These are phyloP conservation scores for Leccinum angustisporum DNA, from an alignment of 1,284 basidiomycete genomes.

Conservation along the genomic window DNA sequence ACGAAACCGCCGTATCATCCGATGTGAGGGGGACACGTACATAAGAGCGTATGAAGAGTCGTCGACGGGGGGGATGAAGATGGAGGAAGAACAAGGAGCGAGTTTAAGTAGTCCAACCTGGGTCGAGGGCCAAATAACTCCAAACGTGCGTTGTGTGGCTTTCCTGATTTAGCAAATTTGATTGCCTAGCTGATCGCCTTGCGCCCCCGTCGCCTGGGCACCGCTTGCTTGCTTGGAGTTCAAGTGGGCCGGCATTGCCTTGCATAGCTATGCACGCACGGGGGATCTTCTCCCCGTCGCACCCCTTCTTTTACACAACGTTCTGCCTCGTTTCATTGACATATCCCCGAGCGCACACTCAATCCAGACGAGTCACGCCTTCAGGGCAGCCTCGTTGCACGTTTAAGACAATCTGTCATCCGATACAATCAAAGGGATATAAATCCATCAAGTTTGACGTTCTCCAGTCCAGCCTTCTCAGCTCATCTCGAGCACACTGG, in stretches of 20 bases:
- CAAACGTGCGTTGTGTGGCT: slow-evolving; percentile 23
- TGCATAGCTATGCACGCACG: slow-evolving; percentile 5
- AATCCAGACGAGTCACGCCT: background rate
- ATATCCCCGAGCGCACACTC: background rate
- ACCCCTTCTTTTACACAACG: slow-evolving; percentile 9
- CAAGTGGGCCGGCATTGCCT: slow-evolving; percentile 19
- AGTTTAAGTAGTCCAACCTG: slow-evolving; percentile 34
- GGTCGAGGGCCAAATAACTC: slow-evolving; percentile 34
- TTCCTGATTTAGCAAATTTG: slow-evolving; percentile 14
- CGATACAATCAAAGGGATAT: background rate
- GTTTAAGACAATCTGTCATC: slow-evolving; percentile 1
- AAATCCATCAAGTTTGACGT: background rate
- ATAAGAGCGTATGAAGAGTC: background rate
- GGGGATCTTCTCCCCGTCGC: background rate
- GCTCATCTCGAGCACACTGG: background rate
- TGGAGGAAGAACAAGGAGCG: slow-evolving; percentile 20
- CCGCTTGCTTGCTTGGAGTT: slow-evolving; percentile 14
- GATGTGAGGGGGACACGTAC: slow-evolving; percentile 17
- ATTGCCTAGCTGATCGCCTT: slow-evolving; percentile 13
- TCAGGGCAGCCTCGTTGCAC: background rate
- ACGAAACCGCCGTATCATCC: background rate
- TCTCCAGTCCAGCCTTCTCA: background rate
- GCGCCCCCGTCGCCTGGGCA: slow-evolving; percentile 19
- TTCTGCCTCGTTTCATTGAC: slow-evolving; percentile 7
- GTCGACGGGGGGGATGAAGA: slow-evolving; percentile 24